These are phyloP conservation scores for Fomitopsis palustris DNA, from an alignment of 1,284 basidiomycete genomes.

Conservation along the genomic window DNA sequence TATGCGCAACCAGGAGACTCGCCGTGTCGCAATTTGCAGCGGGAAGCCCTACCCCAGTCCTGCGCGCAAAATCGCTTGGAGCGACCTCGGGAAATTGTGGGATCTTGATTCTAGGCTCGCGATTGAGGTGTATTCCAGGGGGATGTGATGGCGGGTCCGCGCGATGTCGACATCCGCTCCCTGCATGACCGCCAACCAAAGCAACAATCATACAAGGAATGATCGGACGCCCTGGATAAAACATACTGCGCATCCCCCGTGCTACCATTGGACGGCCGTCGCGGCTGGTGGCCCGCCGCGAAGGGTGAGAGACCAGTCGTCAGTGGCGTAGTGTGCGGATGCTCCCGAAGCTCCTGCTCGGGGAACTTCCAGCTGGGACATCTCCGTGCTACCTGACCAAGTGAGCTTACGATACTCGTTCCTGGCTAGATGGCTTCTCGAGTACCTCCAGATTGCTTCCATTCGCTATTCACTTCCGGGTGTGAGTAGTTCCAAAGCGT, in stretches of 20 bases:
- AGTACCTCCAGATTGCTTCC: not conserved
- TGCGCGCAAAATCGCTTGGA: not conserved
- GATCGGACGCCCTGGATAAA: not conserved
- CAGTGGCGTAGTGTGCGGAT: not conserved
- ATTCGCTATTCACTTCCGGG: not conserved
- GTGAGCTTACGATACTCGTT: not conserved
- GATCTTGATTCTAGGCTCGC: not conserved
- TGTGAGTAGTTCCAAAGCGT: not conserved
- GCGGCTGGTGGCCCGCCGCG: not conserved
- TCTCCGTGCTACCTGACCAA: not conserved
- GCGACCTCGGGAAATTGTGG: not conserved
- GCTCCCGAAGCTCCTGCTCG: not conserved
- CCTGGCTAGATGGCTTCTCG: constrained; percentile 1
- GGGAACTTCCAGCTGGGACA: not conserved
- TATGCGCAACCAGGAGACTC: not conserved
- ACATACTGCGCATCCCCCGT: not conserved
- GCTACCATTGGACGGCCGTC: not conserved
- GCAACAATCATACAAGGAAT: not conserved
- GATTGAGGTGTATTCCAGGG: not conserved
- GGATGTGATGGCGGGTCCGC: not conserved
- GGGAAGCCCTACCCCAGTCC: not conserved
- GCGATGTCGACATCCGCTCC: not conserved
- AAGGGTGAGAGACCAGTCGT: not conserved
- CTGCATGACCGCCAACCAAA: not conserved
- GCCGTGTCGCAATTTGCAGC: not conserved